Evolutionary conservation across 2,329 filamentous ascomycete species (phyloP), one percentile per base, ranked within the genome.

Genomic region (Alternaria sp.): DNA sequence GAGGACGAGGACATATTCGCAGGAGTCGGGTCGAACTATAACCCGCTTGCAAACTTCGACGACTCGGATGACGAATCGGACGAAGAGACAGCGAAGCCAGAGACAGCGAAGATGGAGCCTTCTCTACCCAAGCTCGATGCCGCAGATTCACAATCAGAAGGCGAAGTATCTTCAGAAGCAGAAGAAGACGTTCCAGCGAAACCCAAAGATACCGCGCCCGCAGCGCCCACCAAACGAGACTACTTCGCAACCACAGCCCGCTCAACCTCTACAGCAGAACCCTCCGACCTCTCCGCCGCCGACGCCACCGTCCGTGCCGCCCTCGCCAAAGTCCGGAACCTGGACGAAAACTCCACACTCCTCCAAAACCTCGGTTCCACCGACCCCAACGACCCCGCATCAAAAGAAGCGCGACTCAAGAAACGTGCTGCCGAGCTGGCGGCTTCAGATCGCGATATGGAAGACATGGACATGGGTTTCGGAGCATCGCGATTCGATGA

Each of bases 391-490:
- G 67, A 71, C 28, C 63, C 70, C 1, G 81, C 82, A 6, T 88
- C 88, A 2, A 87, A 89, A 65, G 87, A 90, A 66, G 89, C 89
- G 54, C 89, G 91, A 8, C 88, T 90, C 55, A 90, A 89, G 78
- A 83, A 81, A 59, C 82, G 82, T 7, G 82, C 81, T 12, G 90
- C 88, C 68, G 91, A 97, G 83, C 84, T 97, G 63, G 88, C 84
- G 10, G 82, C 82, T n/a, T 81, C 89, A 59, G 91, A 92, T 69
- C 88, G 94, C 51, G 95, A 98, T 77, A 89, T 93, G 51, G 90
- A 95, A 61, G 95, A 99, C 80, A 87, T 99, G 81, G 96, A 99
- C 75, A 88, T 98, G 85, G 95, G 94, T 64, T 98, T 99, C 75
- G 96, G 96, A 32, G 92, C 90, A 19, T 96, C 91, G 74, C 87